Evolutionary conservation across 2,329 filamentous ascomycete genomes (phyloP).

Genomic region (Nothomitra cinnamomea): DNA sequence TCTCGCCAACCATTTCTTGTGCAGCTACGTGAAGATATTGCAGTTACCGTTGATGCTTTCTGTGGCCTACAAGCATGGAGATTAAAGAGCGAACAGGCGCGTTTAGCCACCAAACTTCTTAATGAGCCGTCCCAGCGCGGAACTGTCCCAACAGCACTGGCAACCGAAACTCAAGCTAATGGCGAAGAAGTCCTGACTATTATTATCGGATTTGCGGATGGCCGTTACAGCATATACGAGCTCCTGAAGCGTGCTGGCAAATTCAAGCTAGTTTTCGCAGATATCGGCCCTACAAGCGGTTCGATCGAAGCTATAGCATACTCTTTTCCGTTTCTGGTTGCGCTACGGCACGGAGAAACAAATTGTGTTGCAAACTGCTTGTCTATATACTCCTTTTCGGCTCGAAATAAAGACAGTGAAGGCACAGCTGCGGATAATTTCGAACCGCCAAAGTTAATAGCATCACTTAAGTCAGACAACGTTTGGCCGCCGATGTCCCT

Average conservation of each 20-base stretch:
- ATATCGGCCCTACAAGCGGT: background rate
- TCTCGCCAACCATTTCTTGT: slow-evolving; percentile 39
- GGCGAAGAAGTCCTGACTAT: slow-evolving; percentile 33
- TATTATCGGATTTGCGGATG: slow-evolving; percentile 53
- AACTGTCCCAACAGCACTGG: slow-evolving; percentile 40
- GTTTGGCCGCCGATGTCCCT: slow-evolving; percentile 63
- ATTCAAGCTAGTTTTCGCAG: background rate
- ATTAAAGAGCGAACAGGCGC: slow-evolving; percentile 37
- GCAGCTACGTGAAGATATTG: slow-evolving; percentile 58
- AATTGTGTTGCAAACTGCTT: slow-evolving; percentile 23
- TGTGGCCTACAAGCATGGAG: slow-evolving; percentile 67
- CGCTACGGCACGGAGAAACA: background rate
- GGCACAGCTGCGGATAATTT: slow-evolving; percentile 9
- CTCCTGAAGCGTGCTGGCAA: slow-evolving; percentile 26
- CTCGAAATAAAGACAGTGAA: slow-evolving; percentile 14
- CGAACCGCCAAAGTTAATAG: slow-evolving; percentile 42
- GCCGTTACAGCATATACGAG: slow-evolving; percentile 53
- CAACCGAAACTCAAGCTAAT: slow-evolving; percentile 39
- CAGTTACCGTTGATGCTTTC: slow-evolving; percentile 55
- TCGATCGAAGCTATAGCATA: slow-evolving; percentile 3
- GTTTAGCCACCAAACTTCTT: slow-evolving; percentile 35
- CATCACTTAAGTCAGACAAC: slow-evolving; percentile 66
- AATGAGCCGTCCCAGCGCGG: background rate
- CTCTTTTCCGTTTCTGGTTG: background rate
- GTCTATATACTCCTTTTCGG: slow-evolving; percentile 52